A percentile compares a stretch with the other conserved stretches of the same genome.
Evolutionary conservation across 108 stramenopile species (phyloP).

Genomic region (Skeletonema menzelii): DNA sequence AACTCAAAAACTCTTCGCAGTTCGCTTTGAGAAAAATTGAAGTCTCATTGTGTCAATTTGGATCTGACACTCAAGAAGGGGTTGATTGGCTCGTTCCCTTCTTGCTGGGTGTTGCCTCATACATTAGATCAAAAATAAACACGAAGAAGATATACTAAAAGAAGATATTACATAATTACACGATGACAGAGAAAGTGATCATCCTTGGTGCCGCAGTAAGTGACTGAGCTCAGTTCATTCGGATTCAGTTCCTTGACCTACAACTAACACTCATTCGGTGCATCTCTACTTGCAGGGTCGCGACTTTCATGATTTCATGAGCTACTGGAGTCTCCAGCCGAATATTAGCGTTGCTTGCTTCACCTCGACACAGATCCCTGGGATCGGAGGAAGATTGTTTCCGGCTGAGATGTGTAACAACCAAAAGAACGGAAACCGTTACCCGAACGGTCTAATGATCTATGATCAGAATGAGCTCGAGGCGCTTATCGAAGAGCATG

Average conservation of each 20-base stretch:
- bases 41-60: not conserved
- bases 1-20: not conserved
- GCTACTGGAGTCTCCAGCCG: slow-evolving; percentile 33
- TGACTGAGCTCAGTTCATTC: not conserved
- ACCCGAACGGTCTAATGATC: slow-evolving; percentile 51
- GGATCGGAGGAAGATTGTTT: slow-evolving; percentile 40
- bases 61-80: not conserved
- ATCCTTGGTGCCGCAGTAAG: slow-evolving; percentile 29
- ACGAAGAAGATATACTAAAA: not conserved
- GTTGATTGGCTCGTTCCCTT: too few relatives aligned
- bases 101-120: not conserved
- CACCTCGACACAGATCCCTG: slow-evolving; percentile 35
- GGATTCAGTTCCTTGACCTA: not conserved
- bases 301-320: slow-evolving; percentile 32
- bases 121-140: not conserved
- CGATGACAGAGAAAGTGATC: slow-evolving; percentile 13
- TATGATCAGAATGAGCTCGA: slow-evolving; percentile 46
- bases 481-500: slow-evolving; percentile 42
- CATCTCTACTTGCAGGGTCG: not conserved
- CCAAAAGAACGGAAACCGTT: slow-evolving; percentile 48
- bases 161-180: not conserved
- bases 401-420: slow-evolving; percentile 53
- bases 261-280: not conserved
- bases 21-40: not conserved
- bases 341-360: slow-evolving; percentile 15